Evolutionary conservation across 1,139 yeast species (phyloP).

Genomic region (Hemisphaericaspora xylanilytica): DNA sequence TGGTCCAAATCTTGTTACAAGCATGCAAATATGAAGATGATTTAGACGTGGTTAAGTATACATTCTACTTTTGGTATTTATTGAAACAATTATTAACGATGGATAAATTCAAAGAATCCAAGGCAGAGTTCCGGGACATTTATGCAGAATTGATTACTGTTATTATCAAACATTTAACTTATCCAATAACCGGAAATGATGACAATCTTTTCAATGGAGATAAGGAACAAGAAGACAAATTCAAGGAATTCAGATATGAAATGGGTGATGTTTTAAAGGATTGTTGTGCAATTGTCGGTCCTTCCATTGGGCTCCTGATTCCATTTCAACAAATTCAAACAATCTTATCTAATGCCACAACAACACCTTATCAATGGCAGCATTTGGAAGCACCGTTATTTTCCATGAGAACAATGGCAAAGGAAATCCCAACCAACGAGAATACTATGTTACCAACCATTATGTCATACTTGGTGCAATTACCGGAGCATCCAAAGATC

Average conservation of each 20-base stretch:
- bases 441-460: constrained; percentile 71
- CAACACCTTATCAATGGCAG: constrained; percentile 63
- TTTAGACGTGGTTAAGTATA: constrained; percentile 83
- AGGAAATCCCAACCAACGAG: constrained; percentile 74
- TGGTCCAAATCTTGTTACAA: constrained; percentile 72
- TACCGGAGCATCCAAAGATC: constrained; percentile 85
- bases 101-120: constrained; percentile 62
- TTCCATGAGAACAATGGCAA: constrained; percentile 91
- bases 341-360: constrained; percentile 31
- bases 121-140: constrained; percentile 53
- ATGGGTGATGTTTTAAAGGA: constrained; percentile 97
- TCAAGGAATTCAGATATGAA: constrained; percentile 89
- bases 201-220: constrained; percentile 54
- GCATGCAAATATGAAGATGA: constrained; percentile 68
- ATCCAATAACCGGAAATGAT: constrained; percentile 56
- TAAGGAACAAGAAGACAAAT: constrained; percentile 86
- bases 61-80: constrained; percentile 90
- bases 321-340: constrained; percentile 56
- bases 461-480: constrained; percentile 63
- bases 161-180: constrained; percentile 69
- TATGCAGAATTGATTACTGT: constrained; percentile 65
- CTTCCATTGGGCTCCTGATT: constrained; percentile 60
- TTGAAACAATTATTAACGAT: constrained; percentile 70
- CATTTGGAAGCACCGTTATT: constrained; percentile 86
- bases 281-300: constrained; percentile 88